These are phyloP conservation scores for Sporisorium scitamineum DNA, from an alignment of 1,284 basidiomycete genomes.

Conservation along the genomic window DNA sequence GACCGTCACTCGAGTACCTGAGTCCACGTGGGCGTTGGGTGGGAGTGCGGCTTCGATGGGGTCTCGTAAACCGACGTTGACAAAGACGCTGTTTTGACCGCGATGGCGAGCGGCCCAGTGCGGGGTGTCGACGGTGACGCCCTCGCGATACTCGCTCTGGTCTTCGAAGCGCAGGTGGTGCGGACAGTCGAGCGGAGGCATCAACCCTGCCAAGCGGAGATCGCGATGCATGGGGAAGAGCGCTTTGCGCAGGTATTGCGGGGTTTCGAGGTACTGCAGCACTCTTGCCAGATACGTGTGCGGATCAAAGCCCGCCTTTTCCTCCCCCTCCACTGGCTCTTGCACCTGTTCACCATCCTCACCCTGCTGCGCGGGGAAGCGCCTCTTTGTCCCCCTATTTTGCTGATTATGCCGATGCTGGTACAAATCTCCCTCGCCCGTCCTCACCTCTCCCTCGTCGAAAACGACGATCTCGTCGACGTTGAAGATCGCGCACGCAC, in stretches of 20 bases:
- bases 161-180: slow-evolving; percentile 67
- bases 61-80: slow-evolving; percentile 65
- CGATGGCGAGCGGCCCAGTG: slow-evolving; percentile 34
- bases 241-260: slow-evolving; percentile 68
- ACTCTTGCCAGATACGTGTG: slow-evolving; percentile 62
- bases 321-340: neutral
- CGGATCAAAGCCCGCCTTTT: slow-evolving; percentile 48
- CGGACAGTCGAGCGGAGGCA: slow-evolving; percentile 68
- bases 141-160: slow-evolving; percentile 63
- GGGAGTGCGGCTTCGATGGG: slow-evolving; percentile 46
- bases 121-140: slow-evolving; percentile 53
- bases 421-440: slow-evolving; percentile 24
- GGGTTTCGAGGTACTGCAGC: slow-evolving; percentile 68
- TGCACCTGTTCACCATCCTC: neutral
- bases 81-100: slow-evolving; percentile 31
- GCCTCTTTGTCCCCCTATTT: slow-evolving; percentile 13
- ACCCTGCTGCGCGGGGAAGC: slow-evolving; percentile 5
- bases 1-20: slow-evolving; percentile 63
- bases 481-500: slow-evolving; percentile 68
- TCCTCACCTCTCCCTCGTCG: slow-evolving; percentile 37
- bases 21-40: slow-evolving; percentile 10
- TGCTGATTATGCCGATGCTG: slow-evolving; percentile 37
- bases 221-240: slow-evolving; percentile 68
- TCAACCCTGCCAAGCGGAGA: slow-evolving; percentile 65
- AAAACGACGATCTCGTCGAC: slow-evolving; percentile 69